phyloP scores from a whole-genome alignment of 441 rosid species.

The Eruca vesicaria region DNA sequence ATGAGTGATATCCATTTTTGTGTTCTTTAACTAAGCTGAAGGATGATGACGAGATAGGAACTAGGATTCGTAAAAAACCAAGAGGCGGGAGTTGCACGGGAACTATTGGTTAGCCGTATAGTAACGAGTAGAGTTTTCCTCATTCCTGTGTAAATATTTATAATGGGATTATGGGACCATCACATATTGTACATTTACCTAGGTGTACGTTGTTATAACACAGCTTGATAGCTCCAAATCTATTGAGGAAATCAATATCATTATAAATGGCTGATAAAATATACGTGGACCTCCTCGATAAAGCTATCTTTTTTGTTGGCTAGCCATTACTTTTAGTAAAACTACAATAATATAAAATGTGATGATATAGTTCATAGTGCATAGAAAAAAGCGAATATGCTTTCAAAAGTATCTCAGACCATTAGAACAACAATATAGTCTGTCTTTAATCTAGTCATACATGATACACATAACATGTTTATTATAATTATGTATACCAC shows the following conservation, averaged over 20 bases:
- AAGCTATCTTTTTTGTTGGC: background rate
- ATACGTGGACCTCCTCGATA: background rate
- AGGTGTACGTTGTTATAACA: background rate
- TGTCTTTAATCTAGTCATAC: conserved; percentile 3
- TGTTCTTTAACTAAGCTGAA: no score
- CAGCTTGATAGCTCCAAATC: conserved; percentile 6
- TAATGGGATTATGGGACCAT: no score
- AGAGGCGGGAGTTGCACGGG: no score
- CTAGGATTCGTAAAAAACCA: no score
- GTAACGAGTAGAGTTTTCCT: no score
- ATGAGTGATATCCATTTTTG: no score
- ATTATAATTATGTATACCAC: background rate
- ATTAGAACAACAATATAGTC: background rate
- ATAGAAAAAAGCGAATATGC: conserved; percentile 11
- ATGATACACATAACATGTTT: conserved; percentile 3
- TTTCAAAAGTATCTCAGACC: conserved; percentile 8
- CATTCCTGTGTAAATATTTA: background rate
- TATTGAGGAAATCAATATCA: background rate
- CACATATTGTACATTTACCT: background rate
- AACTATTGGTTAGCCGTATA: no score
- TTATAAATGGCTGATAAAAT: background rate
- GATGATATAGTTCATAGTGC: background rate
- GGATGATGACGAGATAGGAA: background rate
- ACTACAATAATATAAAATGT: background rate
- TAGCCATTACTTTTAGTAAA: conserved; percentile 9